Percentiles rank a stretch among this genome's conserved stretches.
Evolutionary conservation across 2,329 filamentous ascomycete species (phyloP).

Genomic region (Plectosphaerella sp.): DNA sequence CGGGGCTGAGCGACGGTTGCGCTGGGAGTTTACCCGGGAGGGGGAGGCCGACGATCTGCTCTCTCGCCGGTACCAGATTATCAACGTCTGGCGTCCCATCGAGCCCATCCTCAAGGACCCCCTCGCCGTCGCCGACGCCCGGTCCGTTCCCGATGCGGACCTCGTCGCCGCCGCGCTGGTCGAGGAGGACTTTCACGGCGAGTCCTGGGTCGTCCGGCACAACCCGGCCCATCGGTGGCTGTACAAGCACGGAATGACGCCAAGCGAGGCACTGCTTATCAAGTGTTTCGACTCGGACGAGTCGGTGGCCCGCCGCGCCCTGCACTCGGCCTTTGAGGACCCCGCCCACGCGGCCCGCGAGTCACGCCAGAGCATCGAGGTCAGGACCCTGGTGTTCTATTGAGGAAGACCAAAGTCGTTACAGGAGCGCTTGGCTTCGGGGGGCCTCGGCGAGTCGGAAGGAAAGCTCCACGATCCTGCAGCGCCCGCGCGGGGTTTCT

Average conservation of each 20-base stretch:
- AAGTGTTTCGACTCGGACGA: conserved; percentile 61
- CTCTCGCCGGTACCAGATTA: conserved; percentile 44
- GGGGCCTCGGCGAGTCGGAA: not conserved
- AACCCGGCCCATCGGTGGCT: conserved; percentile 44
- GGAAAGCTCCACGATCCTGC: not conserved
- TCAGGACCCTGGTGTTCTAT: conserved; percentile 61
- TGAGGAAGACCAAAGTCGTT: not conserved
- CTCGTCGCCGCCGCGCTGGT: conserved; percentile 45
- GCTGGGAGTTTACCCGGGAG: conserved; percentile 39
- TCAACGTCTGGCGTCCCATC: conserved; percentile 38
- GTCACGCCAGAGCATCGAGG: conserved; percentile 65
- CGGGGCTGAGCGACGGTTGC: conserved; percentile 25
- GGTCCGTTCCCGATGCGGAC: conserved; percentile 44
- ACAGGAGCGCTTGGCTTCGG: too few relatives aligned
- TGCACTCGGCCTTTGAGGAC: conserved; percentile 46
- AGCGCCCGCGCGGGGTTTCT: too few relatives aligned
- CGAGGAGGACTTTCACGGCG: conserved; percentile 42
- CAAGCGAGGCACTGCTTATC: conserved; percentile 52
- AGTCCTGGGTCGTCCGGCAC: conserved; percentile 41
- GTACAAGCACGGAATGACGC: conserved; percentile 45
- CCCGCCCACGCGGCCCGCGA: conserved; percentile 49
- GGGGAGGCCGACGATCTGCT: conserved; percentile 29
- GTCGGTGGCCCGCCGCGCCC: conserved; percentile 43
- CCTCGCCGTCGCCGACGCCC: conserved; percentile 46
- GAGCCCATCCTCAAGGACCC: conserved; percentile 40